phyloP scores from a whole-genome alignment of 139 green algal genomes.

The Volvox africanus region DNA sequence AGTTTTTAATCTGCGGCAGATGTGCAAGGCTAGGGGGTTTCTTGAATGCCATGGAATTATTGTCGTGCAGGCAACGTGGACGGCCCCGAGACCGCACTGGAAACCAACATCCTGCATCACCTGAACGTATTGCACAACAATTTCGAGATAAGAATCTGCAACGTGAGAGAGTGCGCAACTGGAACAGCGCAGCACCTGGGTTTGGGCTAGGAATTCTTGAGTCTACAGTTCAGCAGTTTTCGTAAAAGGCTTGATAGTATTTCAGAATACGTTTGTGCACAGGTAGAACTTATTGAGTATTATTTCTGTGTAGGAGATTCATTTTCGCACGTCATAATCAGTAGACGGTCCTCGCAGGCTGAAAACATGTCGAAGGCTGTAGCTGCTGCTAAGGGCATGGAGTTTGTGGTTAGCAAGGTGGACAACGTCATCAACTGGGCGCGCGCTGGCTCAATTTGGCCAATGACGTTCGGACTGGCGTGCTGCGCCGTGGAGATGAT shows the following conservation, averaged over 20 bases:
- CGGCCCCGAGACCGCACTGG: background rate
- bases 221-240: no score
- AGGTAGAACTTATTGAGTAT: no score
- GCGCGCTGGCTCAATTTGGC: conserved; percentile 92
- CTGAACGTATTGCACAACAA: no score
- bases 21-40: no score
- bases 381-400: conserved; percentile 40
- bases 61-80: background rate
- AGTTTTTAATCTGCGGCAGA: no score
- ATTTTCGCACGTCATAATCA: background rate
- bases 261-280: no score
- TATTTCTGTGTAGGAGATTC: background rate
- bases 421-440: conserved; percentile 93
- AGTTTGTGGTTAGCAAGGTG: conserved; percentile 54
- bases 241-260: no score
- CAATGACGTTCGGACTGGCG: conserved; percentile 97
- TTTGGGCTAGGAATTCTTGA: no score
- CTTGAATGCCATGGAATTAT: background rate
- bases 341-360: background rate
- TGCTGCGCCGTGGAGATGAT: conserved; percentile 99
- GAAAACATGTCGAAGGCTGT: conserved; percentile 41
- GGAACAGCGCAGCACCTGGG: no score
- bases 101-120: background rate
- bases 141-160: no score
- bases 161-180: no score